These are phyloP conservation scores for Floccularia luteovirens DNA, from an alignment of 768 basidiomycete genomes.

Conservation along the genomic window DNA sequence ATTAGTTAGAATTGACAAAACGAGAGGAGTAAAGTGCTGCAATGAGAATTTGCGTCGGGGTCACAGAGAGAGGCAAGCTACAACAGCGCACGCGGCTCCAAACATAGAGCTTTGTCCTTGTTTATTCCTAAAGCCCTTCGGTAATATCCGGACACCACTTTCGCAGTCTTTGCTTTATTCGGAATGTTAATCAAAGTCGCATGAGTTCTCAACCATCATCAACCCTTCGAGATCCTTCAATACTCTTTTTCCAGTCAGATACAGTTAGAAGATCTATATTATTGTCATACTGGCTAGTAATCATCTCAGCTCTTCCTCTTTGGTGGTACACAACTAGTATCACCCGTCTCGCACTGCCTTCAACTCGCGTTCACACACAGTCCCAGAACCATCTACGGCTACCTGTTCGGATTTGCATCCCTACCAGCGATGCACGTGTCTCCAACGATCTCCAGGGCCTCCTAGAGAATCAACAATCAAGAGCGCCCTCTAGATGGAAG, in stretches of 20 bases:
- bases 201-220: no score
- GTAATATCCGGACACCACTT: not conserved
- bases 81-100: no score
- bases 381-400: constrained; percentile 35
- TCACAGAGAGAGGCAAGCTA: no score
- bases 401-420: constrained; percentile 37
- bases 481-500: no score
- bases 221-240: constrained; percentile 37
- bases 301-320: constrained; percentile 74
- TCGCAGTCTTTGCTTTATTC: no score
- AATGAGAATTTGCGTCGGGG: no score
- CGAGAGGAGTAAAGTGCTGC: no score
- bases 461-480: constrained; percentile 18
- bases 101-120: no score
- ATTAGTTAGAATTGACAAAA: no score
- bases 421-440: constrained; percentile 11
- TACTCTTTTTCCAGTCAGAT: constrained; percentile 43
- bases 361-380: constrained; percentile 46
- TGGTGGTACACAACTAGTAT: constrained; percentile 97
- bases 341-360: constrained; percentile 69
- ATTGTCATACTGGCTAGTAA: constrained; percentile 68
- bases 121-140: no score
- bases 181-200: constrained; percentile 6
- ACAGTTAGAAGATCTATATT: constrained; percentile 53
- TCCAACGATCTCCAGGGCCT: constrained; percentile 13